phyloP scores from a whole-genome alignment of 2,329 filamentous ascomycete genomes.

The Clarireedia monteithiana region DNA sequence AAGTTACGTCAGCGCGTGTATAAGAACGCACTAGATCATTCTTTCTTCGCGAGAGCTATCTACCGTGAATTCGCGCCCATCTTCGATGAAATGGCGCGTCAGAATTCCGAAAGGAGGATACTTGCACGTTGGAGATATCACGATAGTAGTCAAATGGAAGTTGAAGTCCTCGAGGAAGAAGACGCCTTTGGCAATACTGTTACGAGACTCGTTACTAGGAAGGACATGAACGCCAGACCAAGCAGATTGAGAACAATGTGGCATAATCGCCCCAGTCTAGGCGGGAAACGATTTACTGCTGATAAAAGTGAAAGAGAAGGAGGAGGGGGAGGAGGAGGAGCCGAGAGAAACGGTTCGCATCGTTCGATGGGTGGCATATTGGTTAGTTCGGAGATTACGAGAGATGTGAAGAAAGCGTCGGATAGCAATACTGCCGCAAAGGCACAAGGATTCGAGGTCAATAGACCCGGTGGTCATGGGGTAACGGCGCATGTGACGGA shows the following conservation, averaged over 20 bases:
- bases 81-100: constrained; percentile 18
- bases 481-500: neutral
- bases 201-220: neutral
- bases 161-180: constrained; percentile 3
- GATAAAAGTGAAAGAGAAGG: neutral
- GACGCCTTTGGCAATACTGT: constrained; percentile 5
- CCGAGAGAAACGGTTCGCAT: neutral
- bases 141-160: neutral
- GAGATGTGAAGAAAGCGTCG: constrained; percentile 1
- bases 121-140: neutral
- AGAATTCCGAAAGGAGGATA: neutral
- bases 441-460: neutral
- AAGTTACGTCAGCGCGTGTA: constrained; percentile 57
- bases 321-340: neutral
- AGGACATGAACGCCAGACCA: neutral
- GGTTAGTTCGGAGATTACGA: constrained; percentile 4
- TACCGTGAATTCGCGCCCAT: constrained; percentile 52
- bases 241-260: constrained; percentile 1
- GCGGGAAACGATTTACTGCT: neutral
- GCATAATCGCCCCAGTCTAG: neutral
- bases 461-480: neutral
- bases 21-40: constrained; percentile 44
- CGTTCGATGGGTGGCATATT: constrained; percentile 4
- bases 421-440: neutral
- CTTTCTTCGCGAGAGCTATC: constrained; percentile 51